phyloP scores from a whole-genome alignment of 2,329 filamentous ascomycete genomes.

The Fusarium coffeatum region DNA sequence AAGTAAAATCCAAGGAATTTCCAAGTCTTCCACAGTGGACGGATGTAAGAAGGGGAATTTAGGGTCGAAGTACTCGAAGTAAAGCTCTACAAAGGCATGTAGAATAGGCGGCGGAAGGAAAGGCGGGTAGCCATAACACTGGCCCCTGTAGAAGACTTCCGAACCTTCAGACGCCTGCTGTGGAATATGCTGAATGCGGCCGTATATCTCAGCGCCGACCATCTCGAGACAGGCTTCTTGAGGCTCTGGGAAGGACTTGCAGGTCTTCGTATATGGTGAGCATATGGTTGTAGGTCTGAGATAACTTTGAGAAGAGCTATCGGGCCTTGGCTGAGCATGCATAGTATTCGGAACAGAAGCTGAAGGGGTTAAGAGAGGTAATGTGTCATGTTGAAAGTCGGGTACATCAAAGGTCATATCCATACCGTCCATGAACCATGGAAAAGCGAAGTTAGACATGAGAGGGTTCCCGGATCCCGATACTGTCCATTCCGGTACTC shows the following conservation, averaged over 20 bases:
- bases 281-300: rapidly evolving
- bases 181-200: background rate
- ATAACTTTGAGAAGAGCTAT: rapidly evolving
- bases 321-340: background rate
- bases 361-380: background rate
- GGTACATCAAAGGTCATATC: background rate
- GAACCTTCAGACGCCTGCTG: background rate
- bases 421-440: background rate
- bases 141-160: background rate
- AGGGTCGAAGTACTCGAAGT: background rate
- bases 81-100: background rate
- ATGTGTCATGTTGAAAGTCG: background rate
- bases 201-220: background rate
- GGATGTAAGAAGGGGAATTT: background rate
- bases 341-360: rapidly evolving
- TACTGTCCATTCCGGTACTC: rapidly evolving
- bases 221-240: background rate
- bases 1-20: rapidly evolving
- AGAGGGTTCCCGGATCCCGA: background rate
- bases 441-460: rapidly evolving
- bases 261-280: background rate
- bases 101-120: rapidly evolving
- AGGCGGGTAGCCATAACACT: rapidly evolving
- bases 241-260: background rate
- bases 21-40: rapidly evolving